These are phyloP conservation scores for Schoenoplectus tabernaemontani DNA, from an alignment of 202 grass and related monocot genomes.

Conservation along the genomic window DNA sequence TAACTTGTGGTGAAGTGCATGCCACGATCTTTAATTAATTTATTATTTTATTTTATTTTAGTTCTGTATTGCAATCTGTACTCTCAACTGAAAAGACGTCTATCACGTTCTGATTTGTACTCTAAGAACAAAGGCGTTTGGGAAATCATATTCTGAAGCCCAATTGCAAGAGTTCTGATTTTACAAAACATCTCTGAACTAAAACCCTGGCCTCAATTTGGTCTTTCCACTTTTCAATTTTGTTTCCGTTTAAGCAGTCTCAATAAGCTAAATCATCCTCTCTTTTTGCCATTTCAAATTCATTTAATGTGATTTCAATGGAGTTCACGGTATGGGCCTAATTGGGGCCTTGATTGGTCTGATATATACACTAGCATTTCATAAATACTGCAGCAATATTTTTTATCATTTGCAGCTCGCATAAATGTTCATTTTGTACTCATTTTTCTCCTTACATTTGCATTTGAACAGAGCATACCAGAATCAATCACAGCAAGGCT, in stretches of 20 bases:
- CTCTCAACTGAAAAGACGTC: no score
- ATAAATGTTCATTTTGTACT: not conserved
- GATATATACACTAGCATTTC: not conserved
- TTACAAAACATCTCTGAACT: not conserved
- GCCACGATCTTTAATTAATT: not conserved
- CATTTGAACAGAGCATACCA: conserved; percentile 55
- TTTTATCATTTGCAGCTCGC: not conserved
- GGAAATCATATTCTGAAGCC: not conserved
- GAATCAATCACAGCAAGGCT: conserved; percentile 88
- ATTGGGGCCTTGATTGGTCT: not conserved
- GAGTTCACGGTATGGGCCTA: not conserved
- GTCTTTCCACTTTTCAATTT: not conserved
- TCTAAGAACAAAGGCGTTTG: not conserved
- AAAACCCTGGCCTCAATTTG: not conserved
- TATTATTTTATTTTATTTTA: not conserved
- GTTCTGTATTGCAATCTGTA: no score
- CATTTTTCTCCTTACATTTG: not conserved
- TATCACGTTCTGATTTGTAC: no score
- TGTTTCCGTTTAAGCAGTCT: not conserved
- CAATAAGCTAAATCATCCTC: not conserved
- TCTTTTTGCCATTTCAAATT: not conserved
- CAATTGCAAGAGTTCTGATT: not conserved
- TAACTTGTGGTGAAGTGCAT: not conserved
- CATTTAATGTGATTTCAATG: not conserved
- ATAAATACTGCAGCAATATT: not conserved